phyloP scores from a whole-genome alignment of 306 rosid species.

The Glycyrrhiza uralensis region DNA sequence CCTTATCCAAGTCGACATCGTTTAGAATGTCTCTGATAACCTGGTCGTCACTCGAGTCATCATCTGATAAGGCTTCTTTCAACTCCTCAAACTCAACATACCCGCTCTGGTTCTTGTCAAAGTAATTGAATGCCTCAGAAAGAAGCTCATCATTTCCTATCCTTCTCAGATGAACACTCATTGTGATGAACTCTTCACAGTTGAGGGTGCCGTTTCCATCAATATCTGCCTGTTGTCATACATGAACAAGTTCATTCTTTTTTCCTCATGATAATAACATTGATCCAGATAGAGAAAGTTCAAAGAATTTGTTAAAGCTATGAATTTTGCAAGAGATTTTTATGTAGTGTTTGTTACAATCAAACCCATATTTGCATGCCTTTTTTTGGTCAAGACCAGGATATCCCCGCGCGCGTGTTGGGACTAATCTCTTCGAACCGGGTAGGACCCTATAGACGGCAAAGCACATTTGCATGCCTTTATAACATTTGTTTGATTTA shows the following conservation, averaged over 20 bases:
- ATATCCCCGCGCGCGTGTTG: no score
- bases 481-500: background rate
- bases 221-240: conserved; percentile 63
- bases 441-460: no score
- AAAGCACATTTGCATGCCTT: background rate
- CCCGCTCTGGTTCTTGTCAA: conserved; percentile 75
- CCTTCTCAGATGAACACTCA: conserved; percentile 67
- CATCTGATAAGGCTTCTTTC: conserved; percentile 66
- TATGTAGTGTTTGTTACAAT: no score
- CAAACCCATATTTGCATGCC: no score
- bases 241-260: background rate
- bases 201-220: conserved; percentile 82
- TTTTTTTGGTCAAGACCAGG: no score
- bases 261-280: background rate
- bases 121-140: conserved; percentile 65
- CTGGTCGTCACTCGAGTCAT: conserved; percentile 45
- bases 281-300: background rate
- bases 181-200: conserved; percentile 77
- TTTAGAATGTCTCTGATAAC: conserved; percentile 68
- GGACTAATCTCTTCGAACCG: no score
- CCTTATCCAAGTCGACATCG: conserved; percentile 92
- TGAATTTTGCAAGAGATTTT: background rate
- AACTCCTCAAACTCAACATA: conserved; percentile 89
- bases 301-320: background rate
- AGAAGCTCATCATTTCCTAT: conserved; percentile 74